Percentiles rank a stretch among this genome's conserved stretches.
These are phyloP conservation scores for Picochlorum sp. DNA, from an alignment of 139 green algal species.

Conservation along the genomic window DNA sequence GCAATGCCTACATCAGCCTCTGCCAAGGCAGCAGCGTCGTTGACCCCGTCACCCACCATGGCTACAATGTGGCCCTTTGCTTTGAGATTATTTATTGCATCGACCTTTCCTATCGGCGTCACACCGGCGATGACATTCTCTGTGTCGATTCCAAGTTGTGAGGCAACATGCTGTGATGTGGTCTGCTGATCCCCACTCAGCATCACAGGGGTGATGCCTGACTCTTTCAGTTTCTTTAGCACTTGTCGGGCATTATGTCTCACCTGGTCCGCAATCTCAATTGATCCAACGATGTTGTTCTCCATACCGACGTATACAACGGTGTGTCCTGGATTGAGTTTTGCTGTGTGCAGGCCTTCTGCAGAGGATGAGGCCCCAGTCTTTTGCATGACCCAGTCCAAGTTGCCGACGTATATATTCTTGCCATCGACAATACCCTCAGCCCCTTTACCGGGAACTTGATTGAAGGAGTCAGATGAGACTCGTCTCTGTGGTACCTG, in stretches of 20 bases:
- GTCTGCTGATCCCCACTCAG: constrained; percentile 60
- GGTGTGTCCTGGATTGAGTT: background rate
- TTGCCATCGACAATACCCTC: constrained; percentile 43
- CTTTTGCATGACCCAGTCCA: constrained; percentile 53
- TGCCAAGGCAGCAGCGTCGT: constrained; percentile 80
- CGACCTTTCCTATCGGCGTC: constrained; percentile 53
- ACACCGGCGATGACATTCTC: constrained; percentile 54
- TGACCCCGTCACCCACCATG: constrained; percentile 89
- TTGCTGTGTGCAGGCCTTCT: background rate
- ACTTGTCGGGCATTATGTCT: constrained; percentile 42
- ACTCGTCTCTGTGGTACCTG: background rate
- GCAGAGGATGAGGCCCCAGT: background rate
- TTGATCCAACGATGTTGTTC: constrained; percentile 37
- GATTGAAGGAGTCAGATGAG: constrained; percentile 53
- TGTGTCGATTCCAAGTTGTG: constrained; percentile 45
- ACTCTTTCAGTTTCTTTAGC: constrained; percentile 18
- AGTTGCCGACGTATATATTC: constrained; percentile 60
- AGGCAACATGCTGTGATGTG: constrained; percentile 48
- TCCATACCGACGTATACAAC: constrained; percentile 55
- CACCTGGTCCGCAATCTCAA: constrained; percentile 57
- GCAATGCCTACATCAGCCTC: constrained; percentile 79
- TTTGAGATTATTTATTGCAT: constrained; percentile 49
- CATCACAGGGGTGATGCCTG: constrained; percentile 52
- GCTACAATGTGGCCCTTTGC: constrained; percentile 46
- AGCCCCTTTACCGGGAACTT: constrained; percentile 71